Conservation (phyloP, 768 basidiomycete species). For the Podaxis sp. region DNA sequence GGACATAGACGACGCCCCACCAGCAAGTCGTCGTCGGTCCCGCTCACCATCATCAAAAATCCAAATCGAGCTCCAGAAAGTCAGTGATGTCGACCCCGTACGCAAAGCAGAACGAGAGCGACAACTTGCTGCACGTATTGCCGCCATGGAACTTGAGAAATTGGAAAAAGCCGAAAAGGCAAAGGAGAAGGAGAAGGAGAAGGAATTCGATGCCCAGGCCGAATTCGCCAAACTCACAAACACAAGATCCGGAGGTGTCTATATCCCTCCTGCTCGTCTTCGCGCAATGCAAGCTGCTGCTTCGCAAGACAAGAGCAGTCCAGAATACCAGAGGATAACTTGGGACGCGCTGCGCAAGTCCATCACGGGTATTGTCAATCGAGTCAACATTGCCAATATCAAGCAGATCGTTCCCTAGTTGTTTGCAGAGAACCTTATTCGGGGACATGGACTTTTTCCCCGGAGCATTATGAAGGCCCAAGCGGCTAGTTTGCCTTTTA, state of each 20-base stretch:
- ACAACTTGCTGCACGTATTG: constrained; percentile 68
- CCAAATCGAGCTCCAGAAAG: constrained; percentile 28
- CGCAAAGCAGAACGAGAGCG: constrained; percentile 75
- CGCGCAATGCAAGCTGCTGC: constrained; percentile 88
- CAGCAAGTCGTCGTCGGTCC: constrained; percentile 40
- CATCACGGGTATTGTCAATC: constrained; percentile 99
- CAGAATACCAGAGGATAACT: constrained; percentile 91
- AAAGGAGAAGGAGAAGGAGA: constrained; percentile 24
- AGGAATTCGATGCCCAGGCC: constrained; percentile 67
- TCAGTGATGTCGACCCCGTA: constrained; percentile 72
- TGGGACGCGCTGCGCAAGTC: constrained; percentile 99
- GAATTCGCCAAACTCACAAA: constrained; percentile 86
- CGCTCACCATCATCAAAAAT: constrained; percentile 32
- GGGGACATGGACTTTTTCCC: constrained; percentile 89
- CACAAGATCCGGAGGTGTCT: constrained; percentile 88
- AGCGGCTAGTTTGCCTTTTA: constrained; percentile 93
- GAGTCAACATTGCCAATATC: constrained; percentile 96
- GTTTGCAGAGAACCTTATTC: constrained; percentile 90
- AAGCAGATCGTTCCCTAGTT: constrained; percentile 89
- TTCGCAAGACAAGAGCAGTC: constrained; percentile 70
- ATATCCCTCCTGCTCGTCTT: constrained; percentile 92
- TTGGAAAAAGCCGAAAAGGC: constrained; percentile 41
- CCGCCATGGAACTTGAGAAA: constrained; percentile 65
- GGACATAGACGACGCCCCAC: constrained; percentile 35
- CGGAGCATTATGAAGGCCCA: constrained; percentile 98